Base-by-base conservation (phyloP, 768 basidiomycete species). In the Panellus pusillus region DNA sequence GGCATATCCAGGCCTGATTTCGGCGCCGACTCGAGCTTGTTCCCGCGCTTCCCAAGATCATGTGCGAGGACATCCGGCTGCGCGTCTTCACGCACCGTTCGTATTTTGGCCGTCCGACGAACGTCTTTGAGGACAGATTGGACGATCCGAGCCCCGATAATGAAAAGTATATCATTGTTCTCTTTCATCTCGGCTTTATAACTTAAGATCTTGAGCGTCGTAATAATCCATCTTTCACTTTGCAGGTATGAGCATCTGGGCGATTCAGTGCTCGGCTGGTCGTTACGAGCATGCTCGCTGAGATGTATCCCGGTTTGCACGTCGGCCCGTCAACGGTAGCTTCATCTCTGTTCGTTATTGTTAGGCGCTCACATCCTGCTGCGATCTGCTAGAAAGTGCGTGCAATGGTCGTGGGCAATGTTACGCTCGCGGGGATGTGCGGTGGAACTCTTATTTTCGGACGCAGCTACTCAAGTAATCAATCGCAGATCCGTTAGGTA, bases 111-210 rank as follows among this genome's bases (percentile, higher is more conserved):
- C 76, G 90, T 2, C 87, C 89, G 0, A 84, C 81, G 7, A 82
- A 87, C 60, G 72, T 89, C 20, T 92, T 92, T 58, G 90, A 92
- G 65, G 90, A 92, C 67, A 76, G 72, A 35, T 80, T 76, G 0
- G 74, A 81, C 57, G 89, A 92, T 68, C 84, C 79, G 2, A 86
- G 86, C 46, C 89, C 88, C 6, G 90, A 92, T 65, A 91, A 92
- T 57, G 90, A 92, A 72, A 86, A 81, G 90, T 89, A 50, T 61
- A 75, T 66, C 6, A 27, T 24, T 24, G 6, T 24, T 24, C 24
- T 6, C 6, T 24, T 24, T 24, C 24, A 24, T 24, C 24, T 24
- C 24, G 24, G 24, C 24, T 24, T 24, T 6, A 24, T 24, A 24
- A 24, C 24, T 6, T 24, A 24, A 24, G 24, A 24, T 24, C 18